A percentile compares a stretch with the other conserved stretches of the same genome.
phyloP scores from a whole-genome alignment of 208 protist genomes.

The Histomonas meleagridis region DNA sequence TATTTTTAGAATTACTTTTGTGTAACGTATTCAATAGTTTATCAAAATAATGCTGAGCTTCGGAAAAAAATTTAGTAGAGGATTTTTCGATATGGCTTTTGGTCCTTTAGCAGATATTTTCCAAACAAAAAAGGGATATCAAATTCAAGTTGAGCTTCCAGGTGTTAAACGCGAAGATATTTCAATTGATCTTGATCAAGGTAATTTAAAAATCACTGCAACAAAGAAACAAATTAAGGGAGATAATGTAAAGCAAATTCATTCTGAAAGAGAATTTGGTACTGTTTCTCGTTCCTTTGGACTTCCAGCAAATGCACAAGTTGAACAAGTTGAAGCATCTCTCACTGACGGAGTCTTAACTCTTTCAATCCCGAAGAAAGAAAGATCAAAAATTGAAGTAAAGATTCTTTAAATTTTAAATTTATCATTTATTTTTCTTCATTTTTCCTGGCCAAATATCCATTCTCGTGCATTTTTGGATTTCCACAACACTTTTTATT shows the following conservation, averaged over 20 bases:
- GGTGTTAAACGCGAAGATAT: not conserved
- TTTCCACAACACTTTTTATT: too few relatives aligned
- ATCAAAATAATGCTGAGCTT: too few relatives aligned
- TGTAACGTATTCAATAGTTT: too few relatives aligned
- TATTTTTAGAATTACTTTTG: too few relatives aligned
- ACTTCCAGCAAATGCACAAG: not conserved
- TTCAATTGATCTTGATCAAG: not conserved
- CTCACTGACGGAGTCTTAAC: constrained; percentile 20
- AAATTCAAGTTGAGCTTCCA: not conserved
- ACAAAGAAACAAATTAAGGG: not conserved
- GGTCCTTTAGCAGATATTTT: not conserved
- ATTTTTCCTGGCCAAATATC: too few relatives aligned
- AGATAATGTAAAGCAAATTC: not conserved
- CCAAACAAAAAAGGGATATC: not conserved
- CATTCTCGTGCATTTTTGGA: too few relatives aligned
- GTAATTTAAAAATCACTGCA: not conserved
- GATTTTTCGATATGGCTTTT: not conserved
- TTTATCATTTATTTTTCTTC: too few relatives aligned
- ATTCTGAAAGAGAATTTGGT: not conserved
- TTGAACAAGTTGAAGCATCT: not conserved
- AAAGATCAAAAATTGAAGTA: not conserved
- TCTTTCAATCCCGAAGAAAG: not conserved
- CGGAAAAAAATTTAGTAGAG: not conserved
- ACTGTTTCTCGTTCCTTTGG: not conserved
- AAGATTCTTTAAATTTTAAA: not conserved